A percentile compares a stretch with the other conserved stretches of the same genome.
Evolutionary conservation across 1,284 basidiomycete genomes (phyloP).

Genomic region (Papiliotrema laurentii): DNA sequence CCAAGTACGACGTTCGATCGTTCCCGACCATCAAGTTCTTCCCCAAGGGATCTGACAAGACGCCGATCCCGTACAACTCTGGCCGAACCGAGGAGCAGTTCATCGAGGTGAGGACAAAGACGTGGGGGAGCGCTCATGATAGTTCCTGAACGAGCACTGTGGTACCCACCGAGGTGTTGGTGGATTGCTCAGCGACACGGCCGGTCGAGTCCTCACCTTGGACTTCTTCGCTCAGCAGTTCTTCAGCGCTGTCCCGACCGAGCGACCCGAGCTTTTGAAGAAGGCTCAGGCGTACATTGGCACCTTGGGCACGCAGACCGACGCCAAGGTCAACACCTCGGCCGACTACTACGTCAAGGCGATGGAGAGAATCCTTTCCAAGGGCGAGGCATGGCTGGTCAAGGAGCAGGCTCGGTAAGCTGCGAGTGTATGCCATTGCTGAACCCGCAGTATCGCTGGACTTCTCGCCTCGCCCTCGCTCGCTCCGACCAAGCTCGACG

Average conservation of each 20-base stretch:
- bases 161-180: conserved; percentile 76
- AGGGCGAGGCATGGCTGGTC: conserved; percentile 69
- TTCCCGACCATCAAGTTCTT: conserved; percentile 96
- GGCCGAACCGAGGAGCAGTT: conserved; percentile 49
- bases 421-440: not conserved
- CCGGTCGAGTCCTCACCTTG: conserved; percentile 73
- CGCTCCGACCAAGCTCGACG: conserved; percentile 76
- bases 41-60: conserved; percentile 58
- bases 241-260: conserved; percentile 54
- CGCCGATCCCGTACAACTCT: conserved; percentile 58
- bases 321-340: conserved; percentile 45
- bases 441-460: conserved; percentile 34
- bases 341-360: conserved; percentile 83
- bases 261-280: conserved; percentile 58
- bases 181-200: conserved; percentile 74
- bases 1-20: conserved; percentile 65
- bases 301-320: conserved; percentile 20
- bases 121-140: conserved; percentile 3
- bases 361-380: conserved; percentile 79
- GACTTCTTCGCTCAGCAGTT: conserved; percentile 76
- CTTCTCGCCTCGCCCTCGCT: conserved; percentile 51
- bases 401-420: conserved; percentile 81
- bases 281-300: conserved; percentile 51
- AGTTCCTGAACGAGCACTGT: conserved; percentile 73
- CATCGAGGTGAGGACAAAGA: conserved; percentile 38